Percentiles rank a stretch among this genome's conserved stretches.
These are phyloP conservation scores for Aspergillus eucalypticola DNA, from an alignment of 2,329 filamentous ascomycete species.

Conservation along the genomic window DNA sequence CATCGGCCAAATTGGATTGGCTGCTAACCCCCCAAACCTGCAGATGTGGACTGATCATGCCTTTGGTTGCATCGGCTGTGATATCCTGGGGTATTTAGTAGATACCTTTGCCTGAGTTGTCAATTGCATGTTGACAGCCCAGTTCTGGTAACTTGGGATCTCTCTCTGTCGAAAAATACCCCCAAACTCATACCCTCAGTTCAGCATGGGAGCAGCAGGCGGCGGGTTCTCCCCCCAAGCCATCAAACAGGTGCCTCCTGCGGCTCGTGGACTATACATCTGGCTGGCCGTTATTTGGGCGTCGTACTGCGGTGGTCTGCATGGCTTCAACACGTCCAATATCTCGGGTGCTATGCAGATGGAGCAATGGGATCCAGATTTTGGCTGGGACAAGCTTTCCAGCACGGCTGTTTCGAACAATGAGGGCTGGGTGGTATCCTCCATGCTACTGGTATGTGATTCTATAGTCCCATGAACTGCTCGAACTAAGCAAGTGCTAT, in stretches of 20 bases:
- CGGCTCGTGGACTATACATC: constrained; percentile 17
- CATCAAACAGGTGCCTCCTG: constrained; percentile 17
- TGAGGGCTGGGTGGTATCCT: constrained; percentile 23
- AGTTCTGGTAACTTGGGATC: too few species aligned
- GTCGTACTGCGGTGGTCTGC: constrained; percentile 23
- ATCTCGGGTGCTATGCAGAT: constrained; percentile 26
- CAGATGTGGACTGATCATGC: neutral
- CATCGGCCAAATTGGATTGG: neutral
- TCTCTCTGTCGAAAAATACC: too few species aligned
- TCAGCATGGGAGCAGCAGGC: constrained; percentile 18
- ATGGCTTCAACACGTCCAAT: constrained; percentile 27
- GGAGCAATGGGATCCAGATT: constrained; percentile 20
- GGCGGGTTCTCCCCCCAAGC: constrained; percentile 20
- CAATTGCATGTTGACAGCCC: too few species aligned
- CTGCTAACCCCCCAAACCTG: neutral
- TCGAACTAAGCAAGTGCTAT: neutral
- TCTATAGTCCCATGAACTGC: neutral
- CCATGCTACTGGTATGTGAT: constrained; percentile 21
- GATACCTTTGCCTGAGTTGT: too few species aligned
- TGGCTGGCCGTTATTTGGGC: constrained; percentile 24
- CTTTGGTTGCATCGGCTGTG: too few species aligned
- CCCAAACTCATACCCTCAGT: too few species aligned
- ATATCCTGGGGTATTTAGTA: neutral
- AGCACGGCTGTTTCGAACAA: constrained; percentile 14
- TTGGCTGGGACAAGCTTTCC: constrained; percentile 19